Percentiles rank a stretch among this genome's conserved stretches.
phyloP scores from a whole-genome alignment of 2,329 filamentous ascomycete genomes.

The Aspergillus sp. region DNA sequence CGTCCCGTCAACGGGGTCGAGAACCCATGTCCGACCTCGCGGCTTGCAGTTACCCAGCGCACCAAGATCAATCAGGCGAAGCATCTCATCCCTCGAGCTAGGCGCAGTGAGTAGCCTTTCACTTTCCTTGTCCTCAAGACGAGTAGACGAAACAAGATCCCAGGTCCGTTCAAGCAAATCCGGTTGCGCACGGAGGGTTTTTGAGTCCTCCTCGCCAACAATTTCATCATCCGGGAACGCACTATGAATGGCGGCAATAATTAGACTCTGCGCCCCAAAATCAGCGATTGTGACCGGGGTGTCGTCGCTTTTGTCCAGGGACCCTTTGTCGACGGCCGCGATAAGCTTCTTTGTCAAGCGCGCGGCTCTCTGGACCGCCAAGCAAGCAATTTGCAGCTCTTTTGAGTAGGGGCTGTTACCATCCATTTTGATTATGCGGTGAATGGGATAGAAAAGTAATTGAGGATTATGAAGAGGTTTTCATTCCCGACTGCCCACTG shows the following conservation, averaged over 20 bases:
- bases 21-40: constrained; percentile 56
- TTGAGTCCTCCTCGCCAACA: constrained; percentile 61
- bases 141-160: constrained; percentile 49
- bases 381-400: constrained; percentile 38
- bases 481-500: background rate
- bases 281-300: constrained; percentile 65
- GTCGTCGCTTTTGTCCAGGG: constrained; percentile 57
- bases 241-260: constrained; percentile 57
- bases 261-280: constrained; percentile 62
- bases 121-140: constrained; percentile 33
- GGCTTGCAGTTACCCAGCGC: constrained; percentile 42
- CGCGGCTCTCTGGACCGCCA: constrained; percentile 56
- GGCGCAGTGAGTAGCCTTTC: constrained; percentile 42
- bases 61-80: constrained; percentile 62
- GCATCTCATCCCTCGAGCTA: constrained; percentile 54
- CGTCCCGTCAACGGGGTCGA: constrained; percentile 67
- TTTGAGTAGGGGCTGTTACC: constrained; percentile 29
- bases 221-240: constrained; percentile 58
- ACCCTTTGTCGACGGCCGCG: constrained; percentile 49
- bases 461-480: background rate
- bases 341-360: constrained; percentile 58
- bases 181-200: constrained; percentile 51
- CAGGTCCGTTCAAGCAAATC: constrained; percentile 55
- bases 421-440: constrained; percentile 21
- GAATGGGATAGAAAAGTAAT: background rate